phyloP scores from a whole-genome alignment of 2,329 filamentous ascomycete genomes.

The Fusarium chlamydosporum region DNA sequence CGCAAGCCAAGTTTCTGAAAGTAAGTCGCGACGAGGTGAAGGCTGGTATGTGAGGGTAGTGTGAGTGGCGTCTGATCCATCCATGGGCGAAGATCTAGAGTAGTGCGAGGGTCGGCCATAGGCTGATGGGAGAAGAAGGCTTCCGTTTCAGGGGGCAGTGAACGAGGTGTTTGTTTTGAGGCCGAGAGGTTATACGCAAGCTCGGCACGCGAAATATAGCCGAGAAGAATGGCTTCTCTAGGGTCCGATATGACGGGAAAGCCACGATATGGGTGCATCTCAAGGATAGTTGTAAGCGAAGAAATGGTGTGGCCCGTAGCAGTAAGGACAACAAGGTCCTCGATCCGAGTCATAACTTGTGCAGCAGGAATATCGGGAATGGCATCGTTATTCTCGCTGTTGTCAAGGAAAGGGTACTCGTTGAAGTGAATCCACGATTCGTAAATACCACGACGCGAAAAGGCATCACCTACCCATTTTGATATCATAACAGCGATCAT shows the following conservation, averaged over 20 bases:
- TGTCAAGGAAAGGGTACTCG: slow-evolving; percentile 95
- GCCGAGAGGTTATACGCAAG: slow-evolving; percentile 81
- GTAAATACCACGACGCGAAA: slow-evolving; percentile 94
- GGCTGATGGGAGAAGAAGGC: slow-evolving; percentile 88
- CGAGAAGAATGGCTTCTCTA: slow-evolving; percentile 82
- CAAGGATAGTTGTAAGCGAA: slow-evolving; percentile 78
- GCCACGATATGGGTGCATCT: slow-evolving; percentile 83
- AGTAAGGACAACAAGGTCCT: slow-evolving; percentile 89
- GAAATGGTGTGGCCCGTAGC: slow-evolving; percentile 90
- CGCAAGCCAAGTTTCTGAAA: slow-evolving; percentile 94
- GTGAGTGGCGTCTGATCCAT: slow-evolving; percentile 99
- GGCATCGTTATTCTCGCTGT: slow-evolving; percentile 79
- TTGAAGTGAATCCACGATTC: slow-evolving; percentile 98
- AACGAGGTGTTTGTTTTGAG: slow-evolving; percentile 68
- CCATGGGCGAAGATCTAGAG: slow-evolving; percentile 93
- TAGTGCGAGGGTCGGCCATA: slow-evolving; percentile 80
- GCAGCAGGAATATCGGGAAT: slow-evolving; percentile 88
- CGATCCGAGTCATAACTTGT: slow-evolving; percentile 91
- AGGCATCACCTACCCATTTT: slow-evolving; percentile 98
- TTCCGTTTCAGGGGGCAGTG: slow-evolving; percentile 78
- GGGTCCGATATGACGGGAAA: slow-evolving; percentile 90
- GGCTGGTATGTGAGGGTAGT: slow-evolving; percentile 78
- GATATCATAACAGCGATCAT: slow-evolving; percentile 99
- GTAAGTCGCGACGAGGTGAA: slow-evolving; percentile 90
- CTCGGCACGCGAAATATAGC: slow-evolving; percentile 94